Conservation (phyloP, 2,329 filamentous ascomycete genomes). For the Leptodontidium sp. region DNA sequence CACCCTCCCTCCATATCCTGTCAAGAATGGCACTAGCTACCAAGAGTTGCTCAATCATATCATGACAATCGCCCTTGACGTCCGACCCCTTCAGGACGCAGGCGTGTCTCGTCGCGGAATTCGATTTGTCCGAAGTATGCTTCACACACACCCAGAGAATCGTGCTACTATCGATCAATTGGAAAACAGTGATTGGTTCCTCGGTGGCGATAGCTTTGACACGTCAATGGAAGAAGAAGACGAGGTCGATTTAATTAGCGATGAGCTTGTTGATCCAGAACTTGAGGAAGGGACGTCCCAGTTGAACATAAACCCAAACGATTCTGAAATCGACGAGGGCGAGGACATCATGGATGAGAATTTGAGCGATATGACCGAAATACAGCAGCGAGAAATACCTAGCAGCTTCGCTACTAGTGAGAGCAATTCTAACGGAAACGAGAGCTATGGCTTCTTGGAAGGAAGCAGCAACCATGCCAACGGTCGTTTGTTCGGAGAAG, state of each 20-base stretch:
- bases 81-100: slow-evolving; percentile 64
- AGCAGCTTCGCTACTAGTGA: slow-evolving; percentile 42
- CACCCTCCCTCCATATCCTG: slow-evolving; percentile 80
- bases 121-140: slow-evolving; percentile 79
- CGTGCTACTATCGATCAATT: slow-evolving; percentile 78
- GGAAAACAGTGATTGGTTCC: slow-evolving; percentile 78
- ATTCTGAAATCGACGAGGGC: slow-evolving; percentile 33
- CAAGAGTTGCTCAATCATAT: slow-evolving; percentile 84
- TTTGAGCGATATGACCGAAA: slow-evolving; percentile 37
- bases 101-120: slow-evolving; percentile 73
- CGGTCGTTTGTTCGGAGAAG: slow-evolving; percentile 46
- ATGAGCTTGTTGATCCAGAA: slow-evolving; percentile 32
- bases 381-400: slow-evolving; percentile 41
- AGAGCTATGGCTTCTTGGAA: slow-evolving; percentile 33
- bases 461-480: slow-evolving; percentile 27
- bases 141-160: slow-evolving; percentile 80
- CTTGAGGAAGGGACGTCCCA: slow-evolving; percentile 45
- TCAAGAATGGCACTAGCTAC: slow-evolving; percentile 77
- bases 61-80: slow-evolving; percentile 79
- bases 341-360: slow-evolving; percentile 34
- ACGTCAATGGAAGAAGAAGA: slow-evolving; percentile 38
- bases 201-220: slow-evolving; percentile 34
- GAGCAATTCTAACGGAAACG: slow-evolving; percentile 29
- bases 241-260: slow-evolving; percentile 38
- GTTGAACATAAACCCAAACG: slow-evolving; percentile 39